Base-by-base conservation (phyloP, 257 asterid species). In the Solanum corneliomulleri region DNA sequence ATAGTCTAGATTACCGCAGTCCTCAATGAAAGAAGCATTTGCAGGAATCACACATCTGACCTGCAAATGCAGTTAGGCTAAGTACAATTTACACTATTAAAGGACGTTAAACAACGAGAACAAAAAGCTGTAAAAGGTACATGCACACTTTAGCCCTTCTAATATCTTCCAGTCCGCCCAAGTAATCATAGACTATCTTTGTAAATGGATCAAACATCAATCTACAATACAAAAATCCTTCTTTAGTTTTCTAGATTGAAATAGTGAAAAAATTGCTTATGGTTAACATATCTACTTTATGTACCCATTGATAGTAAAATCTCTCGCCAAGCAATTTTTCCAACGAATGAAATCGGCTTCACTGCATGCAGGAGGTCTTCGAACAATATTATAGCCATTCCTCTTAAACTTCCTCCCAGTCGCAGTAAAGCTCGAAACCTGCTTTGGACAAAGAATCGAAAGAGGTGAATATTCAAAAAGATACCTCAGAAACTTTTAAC, bases 141-240 rank as follows among this genome's bases (percentile, higher is more conserved):
- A 86, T 89, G 90, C 90, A 86, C 87, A 89, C 91, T 87, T 89
- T 89, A 82, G 90, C 87, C 83, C 86, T 85, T 85, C 86, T 89
- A 85, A 89, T 87, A 81, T 89, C 91, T 89, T 87, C 91, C 64
- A 89, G 31, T 85, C 91, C 91, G 29, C 91, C 91, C 74, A 44
- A 44, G 86, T 89, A 89, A 49, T 89, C 91, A 86, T 87, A 89
- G 13, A 89, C 87, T 80, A 87, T 85, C 83, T 66, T 89, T 60
- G 82, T 89, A 87, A 85, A 89, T 33, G 91, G 91, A 86, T 89
- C 91, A 85, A 89, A 84, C 90, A 89, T 87, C 89, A 89, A 87
- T 49, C 91, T 89, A 86, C 84, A 85, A 85, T 70, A 29, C 41
- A 33, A 70, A 31, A 70, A 11, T 21, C 71, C 45, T 27, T 12